A percentile compares a stretch with the other conserved stretches of the same genome.
Evolutionary conservation across 2,329 filamentous ascomycete genomes (phyloP).

Genomic region (Thielaviopsis punctulata): DNA sequence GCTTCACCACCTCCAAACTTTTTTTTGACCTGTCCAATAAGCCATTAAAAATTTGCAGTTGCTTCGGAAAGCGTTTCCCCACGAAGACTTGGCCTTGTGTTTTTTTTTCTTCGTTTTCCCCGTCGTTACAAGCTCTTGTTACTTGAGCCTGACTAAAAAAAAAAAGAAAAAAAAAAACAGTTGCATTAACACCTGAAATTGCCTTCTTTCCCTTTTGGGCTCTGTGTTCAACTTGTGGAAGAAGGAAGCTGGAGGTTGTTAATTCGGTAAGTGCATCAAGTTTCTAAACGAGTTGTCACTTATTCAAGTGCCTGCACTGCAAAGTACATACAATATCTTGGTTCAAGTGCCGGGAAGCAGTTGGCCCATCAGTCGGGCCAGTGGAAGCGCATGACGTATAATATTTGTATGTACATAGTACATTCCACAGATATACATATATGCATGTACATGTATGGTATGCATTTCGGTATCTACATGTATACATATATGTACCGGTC

Average conservation of each 20-base stretch:
- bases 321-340: no score
- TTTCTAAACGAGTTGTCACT: no score
- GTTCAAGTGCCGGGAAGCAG: background rate
- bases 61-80: constrained; percentile 5
- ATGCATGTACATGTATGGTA: no score
- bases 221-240: background rate
- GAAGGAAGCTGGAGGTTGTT: background rate
- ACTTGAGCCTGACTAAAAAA: no score
- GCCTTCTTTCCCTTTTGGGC: background rate
- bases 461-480: background rate
- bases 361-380: background rate
- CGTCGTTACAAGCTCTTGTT: background rate
- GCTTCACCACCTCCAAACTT: background rate
- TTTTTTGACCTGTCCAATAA: background rate
- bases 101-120: background rate
- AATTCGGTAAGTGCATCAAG: background rate
- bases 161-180: no score
- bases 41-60: background rate
- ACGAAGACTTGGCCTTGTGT: background rate
- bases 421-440: no score
- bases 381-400: no score
- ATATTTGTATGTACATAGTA: no score
- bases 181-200: background rate
- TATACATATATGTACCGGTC: no score
- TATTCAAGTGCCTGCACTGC: no score